Conservation (phyloP, 805 yeast species). For the Starmerella powellii region DNA sequence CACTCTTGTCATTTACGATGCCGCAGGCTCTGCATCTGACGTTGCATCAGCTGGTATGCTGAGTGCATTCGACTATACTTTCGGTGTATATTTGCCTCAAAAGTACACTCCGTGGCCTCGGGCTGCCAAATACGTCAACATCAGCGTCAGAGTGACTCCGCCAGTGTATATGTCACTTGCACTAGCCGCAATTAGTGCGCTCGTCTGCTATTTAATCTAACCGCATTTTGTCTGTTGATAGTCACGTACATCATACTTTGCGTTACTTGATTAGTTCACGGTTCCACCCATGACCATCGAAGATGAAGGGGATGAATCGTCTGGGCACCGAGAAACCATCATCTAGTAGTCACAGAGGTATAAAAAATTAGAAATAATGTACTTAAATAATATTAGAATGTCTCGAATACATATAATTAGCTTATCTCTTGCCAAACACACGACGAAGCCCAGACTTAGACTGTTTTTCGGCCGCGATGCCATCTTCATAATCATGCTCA, state of each 20-base stretch:
- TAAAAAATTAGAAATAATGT: no score
- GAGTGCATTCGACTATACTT: conserved; percentile 25
- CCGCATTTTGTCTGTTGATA: background rate
- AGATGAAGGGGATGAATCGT: no score
- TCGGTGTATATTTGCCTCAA: conserved; percentile 32
- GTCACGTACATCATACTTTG: no score
- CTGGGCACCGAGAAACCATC: no score
- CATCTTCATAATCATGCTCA: no score
- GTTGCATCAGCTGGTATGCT: conserved; percentile 30
- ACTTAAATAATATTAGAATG: no score
- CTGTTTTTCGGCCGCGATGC: no score
- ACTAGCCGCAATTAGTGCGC: background rate
- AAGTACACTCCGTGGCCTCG: conserved; percentile 28
- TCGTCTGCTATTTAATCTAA: conserved; percentile 1
- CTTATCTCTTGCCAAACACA: background rate
- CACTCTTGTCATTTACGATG: conserved; percentile 30
- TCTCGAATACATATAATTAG: no score
- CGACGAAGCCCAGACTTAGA: no score
- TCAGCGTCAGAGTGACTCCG: conserved; percentile 6
- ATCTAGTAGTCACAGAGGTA: no score
- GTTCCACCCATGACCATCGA: no score
- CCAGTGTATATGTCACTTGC: conserved; percentile 6
- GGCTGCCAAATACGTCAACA: conserved; percentile 22
- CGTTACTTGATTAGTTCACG: no score
- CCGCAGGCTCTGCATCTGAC: conserved; percentile 24